Evolutionary conservation across 164 flowering plant genomes (phyloP).

Genomic region (Umbilicus rupestris): DNA sequence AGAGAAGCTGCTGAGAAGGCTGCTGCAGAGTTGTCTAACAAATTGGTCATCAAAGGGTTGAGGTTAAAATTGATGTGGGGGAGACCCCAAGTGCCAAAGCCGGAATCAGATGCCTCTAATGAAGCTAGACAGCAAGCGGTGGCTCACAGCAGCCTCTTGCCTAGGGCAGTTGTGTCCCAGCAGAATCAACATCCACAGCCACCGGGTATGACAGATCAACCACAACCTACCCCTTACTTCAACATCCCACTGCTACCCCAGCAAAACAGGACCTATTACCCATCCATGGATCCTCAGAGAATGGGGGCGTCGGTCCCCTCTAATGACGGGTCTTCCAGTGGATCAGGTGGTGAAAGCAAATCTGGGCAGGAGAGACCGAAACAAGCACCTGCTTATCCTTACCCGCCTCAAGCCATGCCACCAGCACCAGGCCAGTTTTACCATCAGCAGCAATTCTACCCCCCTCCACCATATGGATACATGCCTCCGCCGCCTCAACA

Average conservation of each 20-base stretch:
- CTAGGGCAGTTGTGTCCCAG: slow-evolving; percentile 80
- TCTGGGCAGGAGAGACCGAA: slow-evolving; percentile 2
- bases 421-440: neutral
- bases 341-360: neutral
- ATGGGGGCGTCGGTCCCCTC: slow-evolving; percentile 7
- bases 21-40: slow-evolving; percentile 88
- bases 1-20: slow-evolving; percentile 96
- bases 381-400: neutral
- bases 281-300: slow-evolving; percentile 16
- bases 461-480: neutral
- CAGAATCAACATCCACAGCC: slow-evolving; percentile 51
- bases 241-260: slow-evolving; percentile 75
- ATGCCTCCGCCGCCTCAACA: neutral
- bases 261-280: slow-evolving; percentile 62
- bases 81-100: slow-evolving; percentile 71
- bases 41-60: slow-evolving; percentile 80
- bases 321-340: neutral
- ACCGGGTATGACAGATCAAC: slow-evolving; percentile 55
- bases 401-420: neutral
- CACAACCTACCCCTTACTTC: slow-evolving; percentile 50
- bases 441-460: neutral
- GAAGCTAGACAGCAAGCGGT: slow-evolving; percentile 55
- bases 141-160: slow-evolving; percentile 74
- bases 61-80: slow-evolving; percentile 94
- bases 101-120: slow-evolving; percentile 44